A percentile compares a stretch with the other conserved stretches of the same genome.
Evolutionary conservation across 2,329 filamentous ascomycete genomes (phyloP).

Genomic region (Hyphodiscus sp.): DNA sequence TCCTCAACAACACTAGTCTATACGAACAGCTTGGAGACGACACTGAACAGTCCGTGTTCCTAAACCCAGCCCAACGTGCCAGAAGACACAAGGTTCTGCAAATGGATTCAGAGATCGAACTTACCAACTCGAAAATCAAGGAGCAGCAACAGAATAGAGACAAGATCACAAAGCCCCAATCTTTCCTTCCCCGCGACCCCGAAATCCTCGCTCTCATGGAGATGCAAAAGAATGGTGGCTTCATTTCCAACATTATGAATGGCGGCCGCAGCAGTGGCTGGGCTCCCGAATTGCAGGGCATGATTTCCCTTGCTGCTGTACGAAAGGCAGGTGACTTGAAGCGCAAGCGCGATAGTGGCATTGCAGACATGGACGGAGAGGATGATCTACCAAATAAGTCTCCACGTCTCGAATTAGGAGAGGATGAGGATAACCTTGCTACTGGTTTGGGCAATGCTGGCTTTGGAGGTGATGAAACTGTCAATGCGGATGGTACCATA

Average conservation of each 20-base stretch:
- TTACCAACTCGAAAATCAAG: slow-evolving; percentile 72
- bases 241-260: slow-evolving; percentile 80
- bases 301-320: slow-evolving; percentile 81
- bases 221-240: slow-evolving; percentile 85
- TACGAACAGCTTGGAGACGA: slow-evolving; percentile 49
- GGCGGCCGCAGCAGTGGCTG: slow-evolving; percentile 72
- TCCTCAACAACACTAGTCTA: slow-evolving; percentile 42
- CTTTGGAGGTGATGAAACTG: slow-evolving; percentile 38
- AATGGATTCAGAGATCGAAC: slow-evolving; percentile 70
- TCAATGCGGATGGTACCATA: slow-evolving; percentile 51
- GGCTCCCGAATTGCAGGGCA: slow-evolving; percentile 88
- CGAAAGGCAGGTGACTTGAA: slow-evolving; percentile 75
- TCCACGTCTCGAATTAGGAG: slow-evolving; percentile 57
- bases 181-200: slow-evolving; percentile 81
- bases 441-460: slow-evolving; percentile 42
- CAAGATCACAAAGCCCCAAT: slow-evolving; percentile 75
- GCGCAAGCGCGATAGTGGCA: slow-evolving; percentile 85
- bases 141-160: slow-evolving; percentile 80
- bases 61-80: slow-evolving; percentile 64
- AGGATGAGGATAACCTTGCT: slow-evolving; percentile 51
- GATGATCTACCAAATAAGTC: slow-evolving; percentile 56
- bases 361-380: slow-evolving; percentile 69
- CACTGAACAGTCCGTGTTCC: slow-evolving; percentile 52
- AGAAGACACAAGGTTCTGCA: slow-evolving; percentile 77
- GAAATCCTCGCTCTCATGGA: slow-evolving; percentile 82